Percentiles rank a stretch among this genome's conserved stretches.
Conservation (phyloP, 2,329 filamentous ascomycete genomes). For the Ascochyta rabiei region DNA sequence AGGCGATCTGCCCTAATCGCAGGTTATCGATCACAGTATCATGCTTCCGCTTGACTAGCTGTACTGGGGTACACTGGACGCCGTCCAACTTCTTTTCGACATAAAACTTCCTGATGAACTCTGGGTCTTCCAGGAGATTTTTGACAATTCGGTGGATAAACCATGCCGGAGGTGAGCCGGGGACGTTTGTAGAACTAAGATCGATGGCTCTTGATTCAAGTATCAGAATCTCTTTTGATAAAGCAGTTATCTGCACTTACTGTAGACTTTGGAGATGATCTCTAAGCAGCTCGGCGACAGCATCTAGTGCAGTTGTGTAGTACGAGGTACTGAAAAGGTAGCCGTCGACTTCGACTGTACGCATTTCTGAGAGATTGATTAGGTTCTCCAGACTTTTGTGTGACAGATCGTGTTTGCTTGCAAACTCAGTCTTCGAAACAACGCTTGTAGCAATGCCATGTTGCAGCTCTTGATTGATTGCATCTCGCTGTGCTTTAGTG, state of each 20-base stretch:
- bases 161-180: slow-evolving; percentile 34
- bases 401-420: slow-evolving; percentile 29
- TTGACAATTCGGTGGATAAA: slow-evolving; percentile 24
- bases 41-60: slow-evolving; percentile 24
- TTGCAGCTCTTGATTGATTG: slow-evolving; percentile 20
- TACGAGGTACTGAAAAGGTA: slow-evolving; percentile 29
- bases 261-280: slow-evolving; percentile 15
- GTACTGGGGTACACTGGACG: slow-evolving; percentile 33
- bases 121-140: slow-evolving; percentile 5
- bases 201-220: slow-evolving; percentile 17
- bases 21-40: slow-evolving; percentile 26
- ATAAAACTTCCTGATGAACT: slow-evolving; percentile 22
- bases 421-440: slow-evolving; percentile 27
- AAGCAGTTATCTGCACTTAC: slow-evolving; percentile 17
- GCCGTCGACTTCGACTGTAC: slow-evolving; percentile 22
- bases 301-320: slow-evolving; percentile 8
- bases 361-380: slow-evolving; percentile 16
- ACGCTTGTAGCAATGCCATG: slow-evolving; percentile 13
- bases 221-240: not conserved
- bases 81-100: slow-evolving; percentile 16
- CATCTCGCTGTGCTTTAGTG: slow-evolving; percentile 29
- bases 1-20: slow-evolving; percentile 26
- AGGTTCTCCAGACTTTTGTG: slow-evolving; percentile 30
- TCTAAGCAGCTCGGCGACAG: slow-evolving; percentile 17
- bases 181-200: slow-evolving; percentile 23